These are phyloP conservation scores for Xylaria sp. DNA, from an alignment of 2,329 filamentous ascomycete species.

Conservation along the genomic window DNA sequence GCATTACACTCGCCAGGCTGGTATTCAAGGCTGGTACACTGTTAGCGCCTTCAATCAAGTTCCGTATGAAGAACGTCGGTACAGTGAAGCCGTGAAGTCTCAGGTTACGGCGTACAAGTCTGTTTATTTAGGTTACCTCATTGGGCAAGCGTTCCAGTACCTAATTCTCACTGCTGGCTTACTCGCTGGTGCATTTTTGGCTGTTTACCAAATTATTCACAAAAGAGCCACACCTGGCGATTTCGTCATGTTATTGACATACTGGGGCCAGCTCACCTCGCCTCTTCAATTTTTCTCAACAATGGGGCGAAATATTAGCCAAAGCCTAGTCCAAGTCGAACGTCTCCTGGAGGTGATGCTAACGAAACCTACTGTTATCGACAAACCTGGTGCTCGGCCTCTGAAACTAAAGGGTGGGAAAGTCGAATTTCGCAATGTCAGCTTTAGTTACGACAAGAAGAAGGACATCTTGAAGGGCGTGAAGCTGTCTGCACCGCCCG, in stretches of 20 bases:
- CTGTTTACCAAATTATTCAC: slow-evolving; percentile 73
- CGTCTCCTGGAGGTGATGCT: slow-evolving; percentile 67
- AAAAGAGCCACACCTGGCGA: slow-evolving; percentile 70
- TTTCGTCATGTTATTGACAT: slow-evolving; percentile 77
- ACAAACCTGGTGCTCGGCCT: slow-evolving; percentile 60
- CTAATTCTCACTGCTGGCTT: slow-evolving; percentile 76
- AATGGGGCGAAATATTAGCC: slow-evolving; percentile 65
- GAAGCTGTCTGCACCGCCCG: slow-evolving; percentile 60
- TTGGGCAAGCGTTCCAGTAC: slow-evolving; percentile 66
- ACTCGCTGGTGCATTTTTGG: slow-evolving; percentile 69
- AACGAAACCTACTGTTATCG: slow-evolving; percentile 65
- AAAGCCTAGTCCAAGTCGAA: slow-evolving; percentile 67
- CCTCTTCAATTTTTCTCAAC: slow-evolving; percentile 76
- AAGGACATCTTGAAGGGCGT: slow-evolving; percentile 67
- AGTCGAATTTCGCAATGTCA: slow-evolving; percentile 65
- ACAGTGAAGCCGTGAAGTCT: slow-evolving; percentile 60
- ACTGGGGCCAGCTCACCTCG: slow-evolving; percentile 77
- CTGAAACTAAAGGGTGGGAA: slow-evolving; percentile 63
- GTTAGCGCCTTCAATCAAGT: slow-evolving; percentile 70
- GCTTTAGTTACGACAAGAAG: slow-evolving; percentile 69
- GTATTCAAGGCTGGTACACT: slow-evolving; percentile 68
- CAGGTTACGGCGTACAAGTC: slow-evolving; percentile 52
- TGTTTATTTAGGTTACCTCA: slow-evolving; percentile 57
- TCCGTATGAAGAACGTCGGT: slow-evolving; percentile 64
- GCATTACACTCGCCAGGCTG: slow-evolving; percentile 64